Evolutionary conservation across 208 protist genomes (phyloP), one percentile per base, ranked within the genome.

Genomic region (Trypanosoma conorhini): DNA sequence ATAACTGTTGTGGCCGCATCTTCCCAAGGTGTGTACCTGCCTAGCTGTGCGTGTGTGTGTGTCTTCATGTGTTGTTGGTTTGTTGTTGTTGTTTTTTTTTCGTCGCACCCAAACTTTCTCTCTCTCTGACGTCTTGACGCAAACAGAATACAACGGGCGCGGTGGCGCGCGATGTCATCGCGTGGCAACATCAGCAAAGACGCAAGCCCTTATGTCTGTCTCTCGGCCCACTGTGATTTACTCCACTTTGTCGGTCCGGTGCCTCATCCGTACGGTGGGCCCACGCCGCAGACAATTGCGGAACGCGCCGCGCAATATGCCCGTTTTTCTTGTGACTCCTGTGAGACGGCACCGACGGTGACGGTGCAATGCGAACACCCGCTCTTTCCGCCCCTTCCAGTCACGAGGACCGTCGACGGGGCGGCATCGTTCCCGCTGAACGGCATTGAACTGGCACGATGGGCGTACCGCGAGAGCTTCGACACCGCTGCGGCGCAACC

Each of bases 211-310:
- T 76, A 67, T 57, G 75, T 84, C 4, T 84, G 52, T 55, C 63
- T 80, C 26, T 72, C 75, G 10, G 50, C 72, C 0, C 74, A 79
- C 26, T 79, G 71, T 56, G 63, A 71, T 55, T 67, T 78, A 19
- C 67, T 84, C 12, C 67, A 78, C 44, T 74, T 68, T 59, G 67
- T 75, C 12, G 79, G 79, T 1, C 54, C 30, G 7, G 51, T 65
- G 21, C 70, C 71, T 13, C 79, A 84, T 38, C 69, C 74, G 9
- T 84, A 74, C 56, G 52, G 56, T 13, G 60, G 52, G 22, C 68
- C 74, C 56, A 67, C 57, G 15, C 65, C 65, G 38, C 68, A 78
- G 26, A 81, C 79, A 19, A 70, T 85, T 35, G 33, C 55, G 13
- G 59, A 67, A 17, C 64, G 75, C 9, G 64, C 66, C 40, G 22